Evolutionary conservation across 192 early-diverging fungal genomes (phyloP), one percentile per base, ranked within the genome.

Genomic region (Rhizophagus clarus): DNA sequence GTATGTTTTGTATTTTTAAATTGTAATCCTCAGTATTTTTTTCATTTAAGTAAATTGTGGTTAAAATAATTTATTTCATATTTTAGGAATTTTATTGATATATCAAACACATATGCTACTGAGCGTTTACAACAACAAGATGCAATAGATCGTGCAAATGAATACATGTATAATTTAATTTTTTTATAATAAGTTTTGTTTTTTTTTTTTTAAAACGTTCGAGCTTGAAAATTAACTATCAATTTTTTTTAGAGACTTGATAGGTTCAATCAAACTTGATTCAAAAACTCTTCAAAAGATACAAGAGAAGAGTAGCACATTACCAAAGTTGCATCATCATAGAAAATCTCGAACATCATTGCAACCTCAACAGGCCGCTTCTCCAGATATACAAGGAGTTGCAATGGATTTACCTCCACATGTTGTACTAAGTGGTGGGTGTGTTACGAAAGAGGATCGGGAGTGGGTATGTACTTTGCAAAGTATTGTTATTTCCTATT

Each of bases 121-220:
- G 76, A 77, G 9, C 76, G 76, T 20, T 77, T 77, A 45, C 76
- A 67, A 67, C 76, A 77, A 63, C 76, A 77, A 49, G 76, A 77
- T 29, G 76, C 37, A n/a, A 77, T 77, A 28, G 76, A 77, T 77
- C 76, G 76, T 49, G 76, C 63, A 9, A 77, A 77, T 61, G 76
- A 77, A 61, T 77, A 77, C 63, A 77, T 45, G 76, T 77, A 77
- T n/a, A n/a, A 20, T 67, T 67, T 11, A 20, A 32, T n/a, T 7
- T 26, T 66, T 66, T 45, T 56, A 26, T 29, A 1, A 28, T 26
- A 45, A 11, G 10, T 6, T 29, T 51, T 14, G 26, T 49, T 10
- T 72, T 47, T 42, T 14, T 47, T 49, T 10, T 72, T 47, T 42
- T 20, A 15, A 42, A 17, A 2, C 1, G 2, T 63, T 63, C 12